Base-by-base conservation (phyloP, 345 rosid species). In the Corchorus capsularis region DNA sequence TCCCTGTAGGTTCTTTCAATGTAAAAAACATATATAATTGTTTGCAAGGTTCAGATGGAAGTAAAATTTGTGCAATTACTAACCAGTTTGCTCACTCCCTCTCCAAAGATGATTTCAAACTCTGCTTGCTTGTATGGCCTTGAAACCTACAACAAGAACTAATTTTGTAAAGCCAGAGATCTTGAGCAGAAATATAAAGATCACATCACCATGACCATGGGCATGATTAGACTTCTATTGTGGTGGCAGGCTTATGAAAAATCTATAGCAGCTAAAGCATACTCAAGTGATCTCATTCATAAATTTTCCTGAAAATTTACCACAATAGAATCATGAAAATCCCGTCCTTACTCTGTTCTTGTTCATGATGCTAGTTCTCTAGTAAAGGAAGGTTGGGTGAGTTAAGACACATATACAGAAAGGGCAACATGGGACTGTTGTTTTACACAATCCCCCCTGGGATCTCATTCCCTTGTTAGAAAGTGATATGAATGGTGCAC, bases 121-220 rank as follows among this genome's bases (percentile, higher is more conserved):
- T 95, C 99, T 17, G 99, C 99, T 88, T 91, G 97, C 82, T 86
- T 93, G 87, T 95, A 95, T 27, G 97, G 98, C 81, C 98, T 89
- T 63, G 97, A 95, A 50, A 95, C 99, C 98, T 95, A 76, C 55
- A 74, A 73, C 50, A 79, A 78, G 66, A 75, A 47, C 59, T 15
- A 60, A 19, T 74, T 55, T 47, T 15, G 19, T 20, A 56, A 53
- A 4, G 41, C 17, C 32, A 53, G 3, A 70, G 47, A 53, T 10
- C 16, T 70, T 69, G 32, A 69, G 32, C 47, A 46, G 67, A 60
- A 46, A 45, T 45, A 45, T 46, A 15, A n/a, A 1, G 50, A 69
- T 52, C 61, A 47, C 0, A 7, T 52, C 34, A 47, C 0, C 20
- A 47, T 46, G n/a, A n/a, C 43, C 45, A 4, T n/a, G 46, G 74